Conservation (phyloP, 2,329 filamentous ascomycete genomes). For the Sporothrix pallida region DNA sequence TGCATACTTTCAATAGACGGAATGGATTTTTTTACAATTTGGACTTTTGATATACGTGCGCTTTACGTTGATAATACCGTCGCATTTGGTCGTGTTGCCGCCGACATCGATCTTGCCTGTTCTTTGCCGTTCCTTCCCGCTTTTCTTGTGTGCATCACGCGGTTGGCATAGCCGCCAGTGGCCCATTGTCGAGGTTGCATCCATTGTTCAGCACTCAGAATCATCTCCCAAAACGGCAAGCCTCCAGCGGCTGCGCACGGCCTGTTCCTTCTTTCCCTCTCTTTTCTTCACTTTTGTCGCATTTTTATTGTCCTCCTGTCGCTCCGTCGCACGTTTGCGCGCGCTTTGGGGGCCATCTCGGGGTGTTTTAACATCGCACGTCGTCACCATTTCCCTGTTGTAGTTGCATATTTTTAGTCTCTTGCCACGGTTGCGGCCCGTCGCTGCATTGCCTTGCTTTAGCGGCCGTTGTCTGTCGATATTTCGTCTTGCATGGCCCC, state of each 20-base stretch:
- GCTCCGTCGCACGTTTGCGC: neutral
- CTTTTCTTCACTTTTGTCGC: no score
- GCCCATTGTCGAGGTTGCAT: neutral
- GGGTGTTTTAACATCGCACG: no score
- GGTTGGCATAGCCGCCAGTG: neutral
- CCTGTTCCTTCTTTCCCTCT: neutral
- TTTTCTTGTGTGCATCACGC: neutral
- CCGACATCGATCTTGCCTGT: no score
- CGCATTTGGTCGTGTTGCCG: neutral
- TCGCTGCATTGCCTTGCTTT: neutral
- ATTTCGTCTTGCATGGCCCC: neutral
- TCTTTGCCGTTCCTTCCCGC: neutral
- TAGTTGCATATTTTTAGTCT: neutral
- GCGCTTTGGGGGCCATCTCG: neutral
- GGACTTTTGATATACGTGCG: no score
- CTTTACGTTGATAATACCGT: neutral
- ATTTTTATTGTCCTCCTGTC: no score
- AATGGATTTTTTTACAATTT: neutral
- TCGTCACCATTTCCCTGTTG: no score
- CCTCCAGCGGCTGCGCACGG: neutral
- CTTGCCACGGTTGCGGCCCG: neutral
- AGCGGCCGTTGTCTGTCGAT: neutral
- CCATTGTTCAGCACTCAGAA: neutral
- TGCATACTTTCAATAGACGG: slow-evolving; percentile 17
- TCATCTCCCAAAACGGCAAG: neutral